phyloP scores from a whole-genome alignment of 2,329 filamentous ascomycete species.

The Aphanoascus verrucosus region DNA sequence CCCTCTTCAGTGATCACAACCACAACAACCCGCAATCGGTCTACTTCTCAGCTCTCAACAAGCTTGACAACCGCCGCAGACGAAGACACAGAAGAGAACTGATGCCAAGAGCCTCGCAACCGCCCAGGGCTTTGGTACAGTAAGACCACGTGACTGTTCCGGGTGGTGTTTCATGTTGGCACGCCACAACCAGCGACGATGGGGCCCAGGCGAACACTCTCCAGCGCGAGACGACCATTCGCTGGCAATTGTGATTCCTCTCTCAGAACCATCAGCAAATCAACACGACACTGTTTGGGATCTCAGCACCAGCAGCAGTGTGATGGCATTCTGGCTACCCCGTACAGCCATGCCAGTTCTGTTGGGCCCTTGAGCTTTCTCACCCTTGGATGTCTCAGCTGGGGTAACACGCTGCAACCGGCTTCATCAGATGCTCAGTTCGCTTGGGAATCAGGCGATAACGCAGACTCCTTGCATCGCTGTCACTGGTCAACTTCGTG shows the following conservation, averaged over 20 bases:
- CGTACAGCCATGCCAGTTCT: neutral
- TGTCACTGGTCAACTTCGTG: slow-evolving; percentile 5
- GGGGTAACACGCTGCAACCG: slow-evolving; percentile 10
- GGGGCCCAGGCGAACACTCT: too few species aligned
- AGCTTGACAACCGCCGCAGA: too few species aligned
- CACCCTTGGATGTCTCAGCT: slow-evolving; percentile 15
- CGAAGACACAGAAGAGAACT: neutral
- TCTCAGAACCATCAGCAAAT: neutral
- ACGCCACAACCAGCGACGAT: neutral
- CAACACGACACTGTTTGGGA: neutral
- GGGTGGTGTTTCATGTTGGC: slow-evolving; percentile 7
- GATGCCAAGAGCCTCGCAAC: neutral
- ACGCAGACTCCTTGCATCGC: slow-evolving; percentile 4
- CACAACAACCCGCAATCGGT: too few species aligned
- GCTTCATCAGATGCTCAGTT: slow-evolving; percentile 11
- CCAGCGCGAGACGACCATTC: neutral
- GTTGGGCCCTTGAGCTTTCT: slow-evolving; percentile 9
- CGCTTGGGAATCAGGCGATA: slow-evolving; percentile 10
- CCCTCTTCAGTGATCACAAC: too few species aligned
- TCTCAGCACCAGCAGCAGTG: neutral
- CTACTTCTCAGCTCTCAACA: too few species aligned
- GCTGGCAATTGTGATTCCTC: neutral
- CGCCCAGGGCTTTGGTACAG: neutral
- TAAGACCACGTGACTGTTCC: slow-evolving; percentile 6
- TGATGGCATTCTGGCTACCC: neutral